These are phyloP conservation scores for Neostapfia colusana DNA, from an alignment of 176 grass and related monocot genomes.

Conservation along the genomic window DNA sequence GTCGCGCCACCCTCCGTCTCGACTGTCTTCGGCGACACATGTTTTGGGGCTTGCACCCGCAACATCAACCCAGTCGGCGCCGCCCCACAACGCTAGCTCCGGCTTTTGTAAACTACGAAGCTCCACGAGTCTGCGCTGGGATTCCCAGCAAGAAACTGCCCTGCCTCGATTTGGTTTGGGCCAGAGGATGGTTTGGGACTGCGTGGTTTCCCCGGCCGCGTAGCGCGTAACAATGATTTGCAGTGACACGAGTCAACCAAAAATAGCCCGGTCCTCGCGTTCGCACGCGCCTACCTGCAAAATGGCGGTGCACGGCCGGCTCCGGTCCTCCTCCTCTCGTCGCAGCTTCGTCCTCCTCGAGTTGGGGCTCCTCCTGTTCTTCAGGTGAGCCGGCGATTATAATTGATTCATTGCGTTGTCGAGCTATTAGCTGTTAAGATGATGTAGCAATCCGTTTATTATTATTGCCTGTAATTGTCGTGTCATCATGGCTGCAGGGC, in stretches of 20 bases:
- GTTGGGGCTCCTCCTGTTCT: slow-evolving; percentile 42
- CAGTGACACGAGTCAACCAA: slow-evolving; percentile 39
- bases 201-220: slow-evolving; percentile 26
- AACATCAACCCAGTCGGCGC: background rate
- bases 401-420: background rate
- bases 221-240: slow-evolving; percentile 5
- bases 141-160: background rate
- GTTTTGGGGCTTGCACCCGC: too few species aligned
- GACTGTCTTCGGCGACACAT: too few species aligned
- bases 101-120: background rate
- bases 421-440: background rate
- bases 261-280: slow-evolving; percentile 30
- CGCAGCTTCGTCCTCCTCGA: background rate
- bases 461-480: background rate
- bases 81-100: too few species aligned
- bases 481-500: slow-evolving; percentile 17
- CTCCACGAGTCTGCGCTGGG: background rate
- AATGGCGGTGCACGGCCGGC: slow-evolving; percentile 43
- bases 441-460: background rate
- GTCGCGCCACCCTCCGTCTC: too few species aligned
- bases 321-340: background rate
- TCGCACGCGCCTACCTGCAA: background rate
- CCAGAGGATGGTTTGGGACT: background rate
- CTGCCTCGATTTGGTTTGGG: slow-evolving; percentile 15
- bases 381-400: slow-evolving; percentile 17